Evolutionary conservation across 306 rosid species (phyloP).

Genomic region (Citrullus colocynthis): DNA sequence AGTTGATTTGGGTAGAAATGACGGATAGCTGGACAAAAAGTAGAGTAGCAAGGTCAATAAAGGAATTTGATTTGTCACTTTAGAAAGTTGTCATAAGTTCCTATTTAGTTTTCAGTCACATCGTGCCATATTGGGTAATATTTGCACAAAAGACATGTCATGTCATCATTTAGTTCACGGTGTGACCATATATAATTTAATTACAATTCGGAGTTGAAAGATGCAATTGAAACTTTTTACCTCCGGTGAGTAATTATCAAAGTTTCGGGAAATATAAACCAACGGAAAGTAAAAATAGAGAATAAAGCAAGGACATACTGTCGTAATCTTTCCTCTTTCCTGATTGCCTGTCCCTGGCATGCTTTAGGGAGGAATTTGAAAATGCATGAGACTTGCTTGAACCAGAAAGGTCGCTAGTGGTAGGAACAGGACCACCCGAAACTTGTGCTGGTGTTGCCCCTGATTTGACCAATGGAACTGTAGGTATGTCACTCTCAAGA

Average conservation of each 20-base stretch:
- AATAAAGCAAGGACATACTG: slow-evolving; percentile 37
- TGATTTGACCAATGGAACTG: slow-evolving; percentile 34
- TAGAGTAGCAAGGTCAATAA: background rate
- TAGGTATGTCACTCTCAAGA: slow-evolving; percentile 60
- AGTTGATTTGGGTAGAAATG: background rate
- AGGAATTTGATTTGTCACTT: background rate
- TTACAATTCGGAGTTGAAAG: background rate
- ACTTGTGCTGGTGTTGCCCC: slow-evolving; percentile 25
- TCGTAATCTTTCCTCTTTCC: slow-evolving; percentile 67
- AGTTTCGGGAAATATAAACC: background rate
- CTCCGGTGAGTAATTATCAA: background rate
- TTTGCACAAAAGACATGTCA: background rate
- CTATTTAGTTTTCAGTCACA: background rate
- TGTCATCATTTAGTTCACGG: background rate
- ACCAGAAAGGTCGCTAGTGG: slow-evolving; percentile 69
- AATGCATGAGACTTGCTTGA: slow-evolving; percentile 70
- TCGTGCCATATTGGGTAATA: background rate
- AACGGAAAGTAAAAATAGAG: background rate
- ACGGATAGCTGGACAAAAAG: background rate
- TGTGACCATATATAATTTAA: background rate
- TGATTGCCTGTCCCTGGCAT: slow-evolving; percentile 33
- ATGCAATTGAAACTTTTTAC: background rate
- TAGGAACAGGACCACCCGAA: slow-evolving; percentile 43
- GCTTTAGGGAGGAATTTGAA: slow-evolving; percentile 47
- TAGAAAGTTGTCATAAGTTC: background rate